These are phyloP conservation scores for Brassica rapa DNA, from an alignment of 345 rosid genomes.

Conservation along the genomic window DNA sequence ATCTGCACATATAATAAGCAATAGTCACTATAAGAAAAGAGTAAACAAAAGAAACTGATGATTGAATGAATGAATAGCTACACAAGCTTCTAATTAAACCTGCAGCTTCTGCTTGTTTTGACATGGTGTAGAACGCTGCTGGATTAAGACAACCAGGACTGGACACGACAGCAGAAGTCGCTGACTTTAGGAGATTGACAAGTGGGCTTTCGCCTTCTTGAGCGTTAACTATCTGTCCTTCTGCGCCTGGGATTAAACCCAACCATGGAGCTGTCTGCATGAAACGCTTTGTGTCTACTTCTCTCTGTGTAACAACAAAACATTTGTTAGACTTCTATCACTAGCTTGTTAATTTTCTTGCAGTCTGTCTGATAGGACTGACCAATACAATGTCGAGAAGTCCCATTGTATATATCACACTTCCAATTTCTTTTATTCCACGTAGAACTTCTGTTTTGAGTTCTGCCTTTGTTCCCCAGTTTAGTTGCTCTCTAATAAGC, in stretches of 20 bases:
- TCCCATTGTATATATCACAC: slow-evolving; percentile 90
- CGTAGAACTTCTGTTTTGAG: slow-evolving; percentile 85
- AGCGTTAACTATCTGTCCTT: slow-evolving; percentile 82
- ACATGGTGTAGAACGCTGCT: slow-evolving; percentile 83
- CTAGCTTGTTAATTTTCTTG: neutral
- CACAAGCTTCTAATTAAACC: slow-evolving; percentile 45
- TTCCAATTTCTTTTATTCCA: slow-evolving; percentile 96
- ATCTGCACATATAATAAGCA: slow-evolving; percentile 54
- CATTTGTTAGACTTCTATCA: slow-evolving; percentile 7
- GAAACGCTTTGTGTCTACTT: slow-evolving; percentile 77
- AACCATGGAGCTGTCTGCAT: slow-evolving; percentile 98
- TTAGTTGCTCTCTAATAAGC: slow-evolving; percentile 86
- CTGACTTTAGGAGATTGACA: slow-evolving; percentile 84
- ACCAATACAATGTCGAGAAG: slow-evolving; percentile 95
- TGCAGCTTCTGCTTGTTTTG: slow-evolving; percentile 99
- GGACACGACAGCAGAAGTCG: slow-evolving; percentile 71
- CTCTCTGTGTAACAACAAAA: slow-evolving; percentile 57
- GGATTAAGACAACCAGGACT: slow-evolving; percentile 78
- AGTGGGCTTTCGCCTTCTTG: slow-evolving; percentile 90
- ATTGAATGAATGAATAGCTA: slow-evolving; percentile 9
- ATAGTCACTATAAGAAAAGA: neutral
- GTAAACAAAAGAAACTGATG: slow-evolving; percentile 1
- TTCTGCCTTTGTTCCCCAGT: slow-evolving; percentile 86
- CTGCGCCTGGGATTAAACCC: slow-evolving; percentile 78
- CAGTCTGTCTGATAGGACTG: slow-evolving; percentile 41